Evolutionary conservation across 2,329 filamentous ascomycete species (phyloP).

Genomic region (Cordyceps militaris): DNA sequence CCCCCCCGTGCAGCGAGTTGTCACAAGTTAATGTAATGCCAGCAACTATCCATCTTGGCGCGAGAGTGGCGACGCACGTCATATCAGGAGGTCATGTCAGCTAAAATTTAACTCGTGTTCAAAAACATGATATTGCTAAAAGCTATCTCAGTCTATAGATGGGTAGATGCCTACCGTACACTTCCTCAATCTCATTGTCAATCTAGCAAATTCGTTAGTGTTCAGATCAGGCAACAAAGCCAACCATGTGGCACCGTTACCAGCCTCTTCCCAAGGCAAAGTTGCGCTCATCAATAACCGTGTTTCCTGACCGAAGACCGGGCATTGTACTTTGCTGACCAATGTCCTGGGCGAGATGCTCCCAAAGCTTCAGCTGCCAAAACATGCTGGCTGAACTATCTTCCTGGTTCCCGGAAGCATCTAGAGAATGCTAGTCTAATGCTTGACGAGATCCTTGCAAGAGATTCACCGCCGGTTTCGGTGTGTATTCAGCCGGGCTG

Average conservation of each 20-base stretch:
- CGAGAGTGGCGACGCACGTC: background rate
- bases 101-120: background rate
- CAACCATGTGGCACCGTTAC: background rate
- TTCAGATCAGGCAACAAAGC: constrained; percentile 1
- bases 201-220: constrained; percentile 13
- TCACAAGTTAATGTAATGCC: too few relatives aligned
- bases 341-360: constrained; percentile 31
- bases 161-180: constrained; percentile 10
- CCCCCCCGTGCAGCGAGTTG: too few relatives aligned
- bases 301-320: constrained; percentile 30
- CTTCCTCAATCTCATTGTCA: constrained; percentile 6
- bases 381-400: constrained; percentile 19
- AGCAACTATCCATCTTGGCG: background rate
- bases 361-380: constrained; percentile 30
- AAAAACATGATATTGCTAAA: constrained; percentile 12
- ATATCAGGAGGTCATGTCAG: background rate
- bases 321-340: constrained; percentile 28
- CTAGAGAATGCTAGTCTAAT: background rate
- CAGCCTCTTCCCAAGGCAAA: constrained; percentile 20
- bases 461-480: constrained; percentile 18
- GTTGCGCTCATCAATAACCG: constrained; percentile 33
- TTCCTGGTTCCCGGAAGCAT: background rate
- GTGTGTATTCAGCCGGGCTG: constrained; percentile 21
- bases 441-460: background rate
- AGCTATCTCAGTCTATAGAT: constrained; percentile 12